Evolutionary conservation across 2,329 filamentous ascomycete species (phyloP).

Genomic region (Dendryphion nanum): DNA sequence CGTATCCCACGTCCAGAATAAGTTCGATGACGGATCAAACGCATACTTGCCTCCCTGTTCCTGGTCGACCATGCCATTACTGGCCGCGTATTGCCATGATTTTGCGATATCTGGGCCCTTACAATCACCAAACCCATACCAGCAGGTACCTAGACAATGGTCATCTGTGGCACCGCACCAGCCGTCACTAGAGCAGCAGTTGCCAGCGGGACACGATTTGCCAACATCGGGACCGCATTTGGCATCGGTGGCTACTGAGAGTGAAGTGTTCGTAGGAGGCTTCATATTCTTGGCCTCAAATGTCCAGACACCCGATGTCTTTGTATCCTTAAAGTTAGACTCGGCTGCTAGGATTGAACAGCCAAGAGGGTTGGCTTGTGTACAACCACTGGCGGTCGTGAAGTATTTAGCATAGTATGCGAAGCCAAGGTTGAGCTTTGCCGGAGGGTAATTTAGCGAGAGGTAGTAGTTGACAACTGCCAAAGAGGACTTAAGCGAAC

Average conservation of each 20-base stretch:
- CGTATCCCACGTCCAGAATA: constrained; percentile 75
- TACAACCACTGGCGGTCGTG: constrained; percentile 54
- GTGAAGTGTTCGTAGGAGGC: too few relatives aligned
- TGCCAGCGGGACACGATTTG: too few relatives aligned
- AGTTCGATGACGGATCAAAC: constrained; percentile 57
- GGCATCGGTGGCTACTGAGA: too few relatives aligned
- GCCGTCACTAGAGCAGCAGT: constrained; percentile 60
- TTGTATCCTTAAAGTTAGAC: too few relatives aligned
- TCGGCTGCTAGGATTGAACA: too few relatives aligned
- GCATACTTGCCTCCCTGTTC: constrained; percentile 64
- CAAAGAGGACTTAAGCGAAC: constrained; percentile 56
- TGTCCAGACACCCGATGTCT: too few relatives aligned
- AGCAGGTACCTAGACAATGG: constrained; percentile 22
- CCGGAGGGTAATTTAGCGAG: constrained; percentile 51
- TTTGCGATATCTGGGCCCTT: too few relatives aligned
- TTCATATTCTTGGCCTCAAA: too few relatives aligned
- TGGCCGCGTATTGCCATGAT: too few relatives aligned
- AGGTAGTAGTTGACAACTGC: constrained; percentile 59
- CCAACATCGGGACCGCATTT: too few relatives aligned
- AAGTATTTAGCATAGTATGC: constrained; percentile 70
- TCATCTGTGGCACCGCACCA: constrained; percentile 56
- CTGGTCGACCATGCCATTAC: constrained; percentile 56
- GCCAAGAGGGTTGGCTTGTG: constrained; percentile 62
- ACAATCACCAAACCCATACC: constrained; percentile 57
- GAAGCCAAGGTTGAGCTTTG: constrained; percentile 62